Base-by-base conservation (phyloP, 2,329 filamentous ascomycete genomes). In the Pseudopithomyces chartarum region DNA sequence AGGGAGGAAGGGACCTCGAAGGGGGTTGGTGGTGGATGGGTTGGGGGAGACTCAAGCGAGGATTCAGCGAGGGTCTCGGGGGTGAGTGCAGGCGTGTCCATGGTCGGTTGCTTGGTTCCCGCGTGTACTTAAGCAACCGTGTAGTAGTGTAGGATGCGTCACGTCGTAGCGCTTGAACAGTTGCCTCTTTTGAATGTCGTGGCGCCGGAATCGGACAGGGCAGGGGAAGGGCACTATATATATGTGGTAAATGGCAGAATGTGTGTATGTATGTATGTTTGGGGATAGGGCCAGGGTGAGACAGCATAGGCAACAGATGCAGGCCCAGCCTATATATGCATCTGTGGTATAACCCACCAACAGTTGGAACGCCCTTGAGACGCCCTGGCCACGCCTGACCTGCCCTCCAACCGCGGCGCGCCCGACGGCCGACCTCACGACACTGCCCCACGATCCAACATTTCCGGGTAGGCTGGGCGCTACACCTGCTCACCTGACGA, bases 401-500 rank as follows among this genome's bases (percentile, higher is more conserved):
- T 3, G 20, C 20, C n/a, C 5, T 7, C 44, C 43, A 45, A 45
- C 5, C 22, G 23, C 43, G 23, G 43, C 8, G 26, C 23, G 45
- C 19, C 19, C 32, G 20, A 32, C 4, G 29, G 3, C 8, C 13
- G 26, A 38, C 34, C 34, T 40, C 22, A 13, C 13, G 11, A 36
- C 45, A 39, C 46, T 29, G 46, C 33, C 20, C 33, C 44, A 45
- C 19, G 34, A 26, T 17, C 19, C 22, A 40, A 50, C 22, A 20
- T 39, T 12, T 17, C 6, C 10, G 17, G 46, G 19, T 15, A 38
- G 32, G 23, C 20, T 17, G 38, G 7, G n/a, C n/a, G n/a, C n/a
- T n/a, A n/a, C n/a, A n/a, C n/a, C n/a, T n/a, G n/a, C 36, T 51
- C 48, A 51, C 48, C 48, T 51, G 48, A 51, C 32, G 34, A 10